Evolutionary conservation across 176 grass and related monocot species (phyloP), one percentile per base, ranked within the genome.

Genomic region (Rhynchospora breviuscula): DNA sequence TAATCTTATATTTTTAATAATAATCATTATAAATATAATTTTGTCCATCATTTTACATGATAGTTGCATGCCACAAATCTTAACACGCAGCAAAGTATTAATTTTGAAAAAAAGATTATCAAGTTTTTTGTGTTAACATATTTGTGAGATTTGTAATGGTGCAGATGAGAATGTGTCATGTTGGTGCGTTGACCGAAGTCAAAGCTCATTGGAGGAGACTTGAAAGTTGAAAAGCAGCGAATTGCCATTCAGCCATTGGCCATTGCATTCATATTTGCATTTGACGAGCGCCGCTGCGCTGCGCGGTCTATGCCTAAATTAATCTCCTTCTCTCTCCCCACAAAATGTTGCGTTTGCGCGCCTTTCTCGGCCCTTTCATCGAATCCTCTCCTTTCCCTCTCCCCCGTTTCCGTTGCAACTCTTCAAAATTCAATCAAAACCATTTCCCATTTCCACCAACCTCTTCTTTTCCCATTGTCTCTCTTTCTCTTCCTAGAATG

Each of bases 271-370:
- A 29, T 29, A 29, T 29, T 29, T 40, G 35, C 35, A 40, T 40
- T 40, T 40, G 35, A 40, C 35, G 35, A 40, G 35, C 10, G 25
- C 63, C 18, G 26, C 26, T 29, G 8, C 18, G 26, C 26, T 29
- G 8, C 45, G 1, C 19, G 10, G 6, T 11, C 4, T 29, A 7
- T 29, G 49, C 25, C 48, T 56, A 78, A 78, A 78, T 78, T 78
- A 78, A 33, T 78, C 51, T 56, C 22, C 31, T 33, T 81, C 59
- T 47, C 59, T 40, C 22, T 63, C 40, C 59, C 19, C 59, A 63
- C 35, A 5, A 61, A 63, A 63, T 81, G n/a, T 64, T 63, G 79
- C 59, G 79, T 64, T 81, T 63, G 60, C 59, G 59, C 79, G 59
- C 59, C 40, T 23, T 81, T 46, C 40, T 64, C 79, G 79, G 59